Conservation (phyloP, 176 grass and related monocot genomes). For the Carex scoparia region DNA sequence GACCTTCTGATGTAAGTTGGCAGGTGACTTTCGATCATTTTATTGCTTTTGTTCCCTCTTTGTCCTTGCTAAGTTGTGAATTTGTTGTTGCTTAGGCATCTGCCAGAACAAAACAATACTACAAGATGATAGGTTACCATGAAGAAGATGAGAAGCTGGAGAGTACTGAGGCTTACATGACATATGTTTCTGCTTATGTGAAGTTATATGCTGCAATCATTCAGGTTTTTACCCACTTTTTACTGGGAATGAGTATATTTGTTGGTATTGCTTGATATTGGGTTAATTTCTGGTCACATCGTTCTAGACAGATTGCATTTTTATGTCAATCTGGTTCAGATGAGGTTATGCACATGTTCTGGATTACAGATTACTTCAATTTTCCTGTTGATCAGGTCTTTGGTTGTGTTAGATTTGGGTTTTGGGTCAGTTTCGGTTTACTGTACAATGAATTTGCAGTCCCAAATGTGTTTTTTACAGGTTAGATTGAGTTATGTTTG, state of each 20-base stretch:
- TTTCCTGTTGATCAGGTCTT: neutral
- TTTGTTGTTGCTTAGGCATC: constrained; percentile 41
- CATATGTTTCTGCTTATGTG: constrained; percentile 50
- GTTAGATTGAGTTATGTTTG: neutral
- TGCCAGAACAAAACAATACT: constrained; percentile 50
- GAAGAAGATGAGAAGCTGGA: constrained; percentile 75
- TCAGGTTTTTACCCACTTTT: constrained; percentile 53
- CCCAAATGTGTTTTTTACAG: neutral
- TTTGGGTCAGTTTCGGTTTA: neutral
- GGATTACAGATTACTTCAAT: neutral
- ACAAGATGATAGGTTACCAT: constrained; percentile 62
- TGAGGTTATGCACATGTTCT: neutral
- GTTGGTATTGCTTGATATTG: neutral
- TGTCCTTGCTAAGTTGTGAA: constrained; percentile 20
- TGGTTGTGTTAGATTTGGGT: neutral
- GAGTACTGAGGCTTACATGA: constrained; percentile 62
- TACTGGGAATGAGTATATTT: neutral
- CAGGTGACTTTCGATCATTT: neutral
- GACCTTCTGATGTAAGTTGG: constrained; percentile 78
- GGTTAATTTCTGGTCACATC: neutral
- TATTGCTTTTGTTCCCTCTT: neutral
- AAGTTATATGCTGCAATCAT: constrained; percentile 85
- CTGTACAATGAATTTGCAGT: neutral
- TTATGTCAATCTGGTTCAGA: neutral
- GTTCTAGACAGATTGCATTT: neutral